Evolutionary conservation across 1,284 basidiomycete species (phyloP).

Genomic region (Leccinum subatratum): DNA sequence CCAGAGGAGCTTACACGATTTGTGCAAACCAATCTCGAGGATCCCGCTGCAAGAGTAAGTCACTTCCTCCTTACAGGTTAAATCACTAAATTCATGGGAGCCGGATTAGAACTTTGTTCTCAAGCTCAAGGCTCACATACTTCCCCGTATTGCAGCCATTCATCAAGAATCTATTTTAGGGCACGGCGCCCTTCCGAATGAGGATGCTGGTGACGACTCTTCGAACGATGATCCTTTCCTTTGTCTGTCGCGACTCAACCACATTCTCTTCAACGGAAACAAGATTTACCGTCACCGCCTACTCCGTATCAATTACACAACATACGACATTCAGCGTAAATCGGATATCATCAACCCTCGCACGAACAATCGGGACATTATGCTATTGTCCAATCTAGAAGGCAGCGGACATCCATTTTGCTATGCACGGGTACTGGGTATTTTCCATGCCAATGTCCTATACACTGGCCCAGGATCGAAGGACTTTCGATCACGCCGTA

Average conservation of each 20-base stretch:
- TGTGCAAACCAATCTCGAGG: not conserved
- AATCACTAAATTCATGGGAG: not conserved
- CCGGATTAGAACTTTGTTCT: not conserved
- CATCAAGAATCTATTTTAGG: not conserved
- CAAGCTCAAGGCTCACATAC: not conserved
- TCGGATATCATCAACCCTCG: too few species aligned
- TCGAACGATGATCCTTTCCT: not conserved
- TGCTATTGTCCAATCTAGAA: too few species aligned
- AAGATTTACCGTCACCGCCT: not conserved
- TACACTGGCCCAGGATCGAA: not conserved
- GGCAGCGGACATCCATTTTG: not conserved
- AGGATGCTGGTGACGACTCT: too few species aligned
- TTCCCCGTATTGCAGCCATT: not conserved
- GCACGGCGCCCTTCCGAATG: too few species aligned
- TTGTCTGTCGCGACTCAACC: not conserved
- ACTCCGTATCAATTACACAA: not conserved
- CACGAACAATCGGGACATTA: too few species aligned
- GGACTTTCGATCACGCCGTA: not conserved
- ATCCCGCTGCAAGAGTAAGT: not conserved
- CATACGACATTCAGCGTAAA: not conserved
- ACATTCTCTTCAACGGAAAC: not conserved
- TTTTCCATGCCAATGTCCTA: not conserved
- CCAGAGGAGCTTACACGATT: conserved; percentile 17
- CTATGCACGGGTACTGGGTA: not conserved
- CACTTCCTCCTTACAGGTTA: too few species aligned